These are phyloP conservation scores for Sarocladiaceae sp. DNA, from an alignment of 2,329 filamentous ascomycete species.

Conservation along the genomic window DNA sequence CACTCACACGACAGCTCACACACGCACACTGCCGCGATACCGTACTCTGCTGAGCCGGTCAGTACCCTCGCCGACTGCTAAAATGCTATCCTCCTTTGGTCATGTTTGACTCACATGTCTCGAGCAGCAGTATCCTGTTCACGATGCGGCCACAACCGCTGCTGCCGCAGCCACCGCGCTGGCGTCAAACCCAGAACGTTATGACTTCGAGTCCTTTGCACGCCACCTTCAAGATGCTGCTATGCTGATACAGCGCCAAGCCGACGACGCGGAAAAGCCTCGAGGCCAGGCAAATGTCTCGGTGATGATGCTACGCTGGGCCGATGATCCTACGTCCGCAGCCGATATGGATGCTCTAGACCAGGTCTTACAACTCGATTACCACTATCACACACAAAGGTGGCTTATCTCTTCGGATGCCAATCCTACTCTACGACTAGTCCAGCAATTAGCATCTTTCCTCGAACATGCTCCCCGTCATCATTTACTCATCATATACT, in stretches of 20 bases:
- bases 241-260: slow-evolving; percentile 59
- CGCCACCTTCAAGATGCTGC: slow-evolving; percentile 63
- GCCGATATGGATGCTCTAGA: slow-evolving; percentile 49
- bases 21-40: not conserved
- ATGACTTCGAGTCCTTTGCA: slow-evolving; percentile 62
- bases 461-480: slow-evolving; percentile 51
- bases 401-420: slow-evolving; percentile 55
- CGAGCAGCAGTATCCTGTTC: slow-evolving; percentile 26
- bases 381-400: slow-evolving; percentile 53
- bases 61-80: slow-evolving; percentile 13
- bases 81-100: not conserved
- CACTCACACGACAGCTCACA: slow-evolving; percentile 22
- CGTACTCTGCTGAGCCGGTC: slow-evolving; percentile 18
- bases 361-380: slow-evolving; percentile 51
- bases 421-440: slow-evolving; percentile 55
- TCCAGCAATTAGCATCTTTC: slow-evolving; percentile 53
- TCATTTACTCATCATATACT: slow-evolving; percentile 59
- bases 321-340: slow-evolving; percentile 50
- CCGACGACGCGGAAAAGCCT: slow-evolving; percentile 47
- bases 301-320: slow-evolving; percentile 56
- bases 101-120: not conserved
- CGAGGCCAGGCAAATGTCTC: slow-evolving; percentile 41
- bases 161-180: slow-evolving; percentile 15
- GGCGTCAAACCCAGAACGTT: slow-evolving; percentile 36
- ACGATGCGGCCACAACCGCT: slow-evolving; percentile 25